A percentile compares a stretch with the other conserved stretches of the same genome.
phyloP scores from a whole-genome alignment of 306 rosid species.

The Alnus rubra region DNA sequence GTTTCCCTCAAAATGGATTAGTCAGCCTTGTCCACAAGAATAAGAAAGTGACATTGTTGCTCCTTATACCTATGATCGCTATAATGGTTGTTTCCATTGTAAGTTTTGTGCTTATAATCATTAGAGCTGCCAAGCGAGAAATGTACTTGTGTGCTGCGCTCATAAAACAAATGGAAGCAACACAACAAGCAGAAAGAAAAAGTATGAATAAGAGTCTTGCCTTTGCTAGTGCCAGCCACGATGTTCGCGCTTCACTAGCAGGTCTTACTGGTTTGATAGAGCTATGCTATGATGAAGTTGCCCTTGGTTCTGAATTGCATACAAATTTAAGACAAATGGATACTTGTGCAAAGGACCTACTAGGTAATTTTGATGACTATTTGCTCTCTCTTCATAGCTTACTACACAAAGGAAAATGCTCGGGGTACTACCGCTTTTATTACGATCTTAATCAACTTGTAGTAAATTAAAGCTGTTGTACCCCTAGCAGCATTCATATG shows the following conservation, averaged over 20 bases:
- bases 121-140: conserved; percentile 45
- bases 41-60: conserved; percentile 31
- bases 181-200: conserved; percentile 73
- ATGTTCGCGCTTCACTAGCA: conserved; percentile 67
- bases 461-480: too few species aligned
- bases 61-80: conserved; percentile 35
- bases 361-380: conserved; percentile 39
- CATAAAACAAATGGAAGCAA: conserved; percentile 69
- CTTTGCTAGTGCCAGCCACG: conserved; percentile 73
- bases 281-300: conserved; percentile 37
- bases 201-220: conserved; percentile 72
- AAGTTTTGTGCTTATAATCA: conserved; percentile 29
- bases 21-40: conserved; percentile 24
- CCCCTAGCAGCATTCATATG: too few species aligned
- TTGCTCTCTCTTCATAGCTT: background rate
- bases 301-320: conserved; percentile 38
- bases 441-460: too few species aligned
- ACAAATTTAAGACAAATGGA: conserved; percentile 61
- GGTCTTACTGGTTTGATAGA: conserved; percentile 66
- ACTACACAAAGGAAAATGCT: too few species aligned
- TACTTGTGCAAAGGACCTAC: conserved; percentile 56
- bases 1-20: conserved; percentile 33
- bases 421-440: too few species aligned
- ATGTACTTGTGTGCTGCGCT: conserved; percentile 59
- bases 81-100: conserved; percentile 30